Percentiles rank a stretch among this genome's conserved stretches.
These are phyloP conservation scores for Nitzschia sp. DNA, from an alignment of 108 stramenopile genomes.

Conservation along the genomic window DNA sequence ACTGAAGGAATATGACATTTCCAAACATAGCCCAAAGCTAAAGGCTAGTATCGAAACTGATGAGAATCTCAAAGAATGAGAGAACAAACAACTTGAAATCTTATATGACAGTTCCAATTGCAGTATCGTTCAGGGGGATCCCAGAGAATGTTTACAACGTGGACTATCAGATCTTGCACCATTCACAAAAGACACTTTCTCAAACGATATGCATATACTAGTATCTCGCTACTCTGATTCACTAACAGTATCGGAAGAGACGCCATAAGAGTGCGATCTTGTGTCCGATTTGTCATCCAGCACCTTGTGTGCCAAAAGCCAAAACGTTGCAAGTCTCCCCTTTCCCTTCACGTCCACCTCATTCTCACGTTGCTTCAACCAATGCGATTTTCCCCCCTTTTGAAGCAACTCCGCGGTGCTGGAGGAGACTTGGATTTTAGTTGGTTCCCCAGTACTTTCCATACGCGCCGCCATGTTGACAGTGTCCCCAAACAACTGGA, in stretches of 20 bases:
- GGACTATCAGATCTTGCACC: no score
- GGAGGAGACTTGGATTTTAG: constrained; percentile 8
- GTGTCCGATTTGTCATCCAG: no score
- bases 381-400: constrained; percentile 3
- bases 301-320: constrained; percentile 4
- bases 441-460: constrained; percentile 8
- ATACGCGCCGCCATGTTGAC: constrained; percentile 12
- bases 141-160: no score
- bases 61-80: constrained; percentile 2
- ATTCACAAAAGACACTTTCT: no score
- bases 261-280: no score
- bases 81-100: constrained; percentile 13
- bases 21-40: neutral
- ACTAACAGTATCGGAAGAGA: no score
- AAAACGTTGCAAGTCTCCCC: constrained; percentile 18
- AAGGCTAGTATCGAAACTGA: neutral
- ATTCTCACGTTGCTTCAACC: constrained; percentile 14
- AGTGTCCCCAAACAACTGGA: constrained; percentile 18
- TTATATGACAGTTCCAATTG: no score
- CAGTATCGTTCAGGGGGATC: no score
- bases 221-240: no score
- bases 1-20: neutral
- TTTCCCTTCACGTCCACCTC: constrained; percentile 20
- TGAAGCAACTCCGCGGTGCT: neutral
- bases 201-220: no score